phyloP scores from a whole-genome alignment of 1,284 basidiomycete species.

The Phellopilus nigrolimitatus region DNA sequence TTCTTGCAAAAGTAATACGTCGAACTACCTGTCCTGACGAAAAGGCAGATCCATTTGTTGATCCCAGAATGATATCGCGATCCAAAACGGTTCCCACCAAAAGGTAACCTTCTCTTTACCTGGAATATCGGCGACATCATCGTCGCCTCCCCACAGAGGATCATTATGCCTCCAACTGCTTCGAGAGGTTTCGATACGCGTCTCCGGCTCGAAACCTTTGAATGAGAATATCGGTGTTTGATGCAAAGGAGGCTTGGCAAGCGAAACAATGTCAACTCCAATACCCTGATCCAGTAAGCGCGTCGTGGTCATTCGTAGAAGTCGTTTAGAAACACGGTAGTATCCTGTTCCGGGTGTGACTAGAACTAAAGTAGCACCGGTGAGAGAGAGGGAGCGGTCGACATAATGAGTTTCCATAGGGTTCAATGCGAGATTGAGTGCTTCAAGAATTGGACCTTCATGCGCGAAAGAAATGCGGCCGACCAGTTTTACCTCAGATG shows the following conservation, averaged over 20 bases:
- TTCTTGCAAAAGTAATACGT: neutral
- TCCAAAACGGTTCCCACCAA: constrained; percentile 88
- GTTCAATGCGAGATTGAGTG: constrained; percentile 89
- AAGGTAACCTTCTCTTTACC: constrained; percentile 48
- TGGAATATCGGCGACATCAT: constrained; percentile 29
- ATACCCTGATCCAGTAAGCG: constrained; percentile 96
- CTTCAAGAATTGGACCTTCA: constrained; percentile 93
- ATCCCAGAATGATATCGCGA: constrained; percentile 78
- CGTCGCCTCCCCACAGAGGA: constrained; percentile 79
- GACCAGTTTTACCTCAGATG: constrained; percentile 59
- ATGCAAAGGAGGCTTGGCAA: constrained; percentile 92
- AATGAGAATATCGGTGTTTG: constrained; percentile 89
- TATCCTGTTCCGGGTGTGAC: constrained; percentile 95
- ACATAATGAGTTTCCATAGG: constrained; percentile 95
- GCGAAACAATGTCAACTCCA: constrained; percentile 82
- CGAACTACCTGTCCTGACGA: constrained; percentile 69
- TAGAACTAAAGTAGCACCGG: constrained; percentile 81
- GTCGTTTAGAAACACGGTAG: constrained; percentile 87
- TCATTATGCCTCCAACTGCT: constrained; percentile 53
- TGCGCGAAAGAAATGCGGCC: constrained; percentile 84
- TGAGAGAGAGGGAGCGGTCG: constrained; percentile 92
- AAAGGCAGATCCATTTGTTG: constrained; percentile 84
- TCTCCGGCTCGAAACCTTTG: constrained; percentile 47
- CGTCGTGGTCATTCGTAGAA: constrained; percentile 89
- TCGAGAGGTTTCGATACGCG: constrained; percentile 40